phyloP scores from a whole-genome alignment of 129 eudicot species.

The Flaveria bidentis region DNA sequence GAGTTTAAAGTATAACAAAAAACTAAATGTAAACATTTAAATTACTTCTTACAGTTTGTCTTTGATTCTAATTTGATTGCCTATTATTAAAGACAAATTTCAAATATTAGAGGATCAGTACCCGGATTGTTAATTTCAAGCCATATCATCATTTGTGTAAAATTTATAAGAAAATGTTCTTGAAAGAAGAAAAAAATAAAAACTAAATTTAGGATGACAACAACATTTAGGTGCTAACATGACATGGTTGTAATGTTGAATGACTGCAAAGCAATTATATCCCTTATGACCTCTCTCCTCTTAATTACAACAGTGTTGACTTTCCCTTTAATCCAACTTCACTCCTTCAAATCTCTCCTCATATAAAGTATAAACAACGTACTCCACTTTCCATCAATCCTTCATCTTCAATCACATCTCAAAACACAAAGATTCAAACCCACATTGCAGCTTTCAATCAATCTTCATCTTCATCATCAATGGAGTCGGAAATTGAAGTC shows the following conservation, averaged over 20 bases:
- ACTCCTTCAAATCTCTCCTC: conserved; percentile 1
- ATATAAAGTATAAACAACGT: conserved; percentile 32
- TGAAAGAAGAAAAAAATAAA: not conserved
- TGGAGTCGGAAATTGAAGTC: conserved; percentile 55
- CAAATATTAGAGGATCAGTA: no score
- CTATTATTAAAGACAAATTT: no score
- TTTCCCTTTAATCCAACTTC: conserved; percentile 32
- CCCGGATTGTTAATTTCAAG: no score
- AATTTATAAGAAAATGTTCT: not conserved
- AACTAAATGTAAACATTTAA: no score
- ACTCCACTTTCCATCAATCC: not conserved
- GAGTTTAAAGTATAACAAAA: no score
- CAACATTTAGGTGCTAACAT: conserved; percentile 1
- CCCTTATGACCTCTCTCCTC: conserved; percentile 11
- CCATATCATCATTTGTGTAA: no score
- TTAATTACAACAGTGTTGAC: conserved; percentile 50
- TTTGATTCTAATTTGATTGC: no score
- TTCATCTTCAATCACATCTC: conserved; percentile 5
- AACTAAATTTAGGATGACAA: not conserved
- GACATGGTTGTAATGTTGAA: not conserved
- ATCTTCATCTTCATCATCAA: not conserved
- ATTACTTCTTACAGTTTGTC: no score
- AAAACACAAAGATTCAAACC: conserved; percentile 21
- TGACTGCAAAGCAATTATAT: conserved; percentile 41
- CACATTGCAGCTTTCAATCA: not conserved